These are phyloP conservation scores for Auxenochlorella pyrenoidosa DNA, from an alignment of 139 green algal genomes.

Conservation along the genomic window DNA sequence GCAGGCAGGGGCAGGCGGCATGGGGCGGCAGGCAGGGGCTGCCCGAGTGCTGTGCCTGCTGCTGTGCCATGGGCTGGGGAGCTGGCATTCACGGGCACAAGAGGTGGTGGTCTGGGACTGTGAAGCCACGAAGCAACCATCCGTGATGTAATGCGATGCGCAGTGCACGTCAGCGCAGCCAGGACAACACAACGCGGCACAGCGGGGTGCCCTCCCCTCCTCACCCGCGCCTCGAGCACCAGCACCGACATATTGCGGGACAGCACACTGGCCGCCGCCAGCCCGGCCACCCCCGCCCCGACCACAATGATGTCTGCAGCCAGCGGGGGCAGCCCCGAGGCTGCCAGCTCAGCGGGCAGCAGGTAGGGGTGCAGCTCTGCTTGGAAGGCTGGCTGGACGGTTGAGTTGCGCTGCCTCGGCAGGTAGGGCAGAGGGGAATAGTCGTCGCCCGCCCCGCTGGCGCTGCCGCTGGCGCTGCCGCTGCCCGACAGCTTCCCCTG, in stretches of 20 bases:
- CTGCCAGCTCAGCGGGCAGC: background rate
- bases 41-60: no score
- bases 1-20: no score
- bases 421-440: background rate
- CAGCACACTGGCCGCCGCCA: background rate
- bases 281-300: constrained; percentile 4
- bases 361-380: constrained; percentile 12
- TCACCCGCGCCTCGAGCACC: constrained; percentile 25
- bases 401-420: background rate
- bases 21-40: no score
- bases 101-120: no score
- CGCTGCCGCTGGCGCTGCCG: background rate
- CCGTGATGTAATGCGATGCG: no score
- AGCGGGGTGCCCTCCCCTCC: background rate
- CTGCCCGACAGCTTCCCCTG: background rate
- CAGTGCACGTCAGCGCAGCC: no score
- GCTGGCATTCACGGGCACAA: no score
- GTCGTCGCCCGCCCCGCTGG: background rate
- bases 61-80: no score
- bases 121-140: no score
- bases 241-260: background rate
- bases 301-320: constrained; percentile 27
- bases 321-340: background rate
- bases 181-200: background rate
- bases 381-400: background rate